Conservation (phyloP, 345 rosid genomes). For the Cardiospermum halicacabum region DNA sequence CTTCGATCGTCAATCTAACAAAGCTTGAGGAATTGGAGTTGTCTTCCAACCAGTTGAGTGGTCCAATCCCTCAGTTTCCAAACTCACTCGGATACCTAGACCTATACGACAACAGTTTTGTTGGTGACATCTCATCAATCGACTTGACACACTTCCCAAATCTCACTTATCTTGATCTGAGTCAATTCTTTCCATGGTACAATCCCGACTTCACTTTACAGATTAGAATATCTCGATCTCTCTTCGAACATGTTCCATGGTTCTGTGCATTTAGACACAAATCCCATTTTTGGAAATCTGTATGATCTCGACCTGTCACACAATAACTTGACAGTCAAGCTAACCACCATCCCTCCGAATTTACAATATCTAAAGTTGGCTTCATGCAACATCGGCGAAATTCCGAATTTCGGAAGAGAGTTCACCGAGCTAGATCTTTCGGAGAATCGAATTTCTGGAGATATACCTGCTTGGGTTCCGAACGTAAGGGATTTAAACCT, state of each 20-base stretch:
- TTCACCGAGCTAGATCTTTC: slow-evolving; percentile 54
- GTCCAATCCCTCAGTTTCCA: slow-evolving; percentile 32
- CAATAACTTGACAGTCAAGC: slow-evolving; percentile 26
- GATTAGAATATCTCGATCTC: slow-evolving; percentile 23
- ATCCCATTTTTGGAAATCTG: slow-evolving; percentile 10
- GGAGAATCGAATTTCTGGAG: slow-evolving; percentile 28
- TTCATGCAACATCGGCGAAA: slow-evolving; percentile 28
- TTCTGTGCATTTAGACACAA: slow-evolving; percentile 12
- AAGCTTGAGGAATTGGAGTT: no score
- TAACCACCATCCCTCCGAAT: slow-evolving; percentile 3
- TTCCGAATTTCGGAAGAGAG: slow-evolving; percentile 27
- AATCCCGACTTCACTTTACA: slow-evolving; percentile 6
- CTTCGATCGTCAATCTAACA: no score
- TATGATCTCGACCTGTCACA: slow-evolving; percentile 33
- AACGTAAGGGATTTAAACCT: background rate
- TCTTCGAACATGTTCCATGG: slow-evolving; percentile 44
- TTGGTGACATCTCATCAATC: no score
- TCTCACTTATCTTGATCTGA: slow-evolving; percentile 33
- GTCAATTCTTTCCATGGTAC: slow-evolving; percentile 32
- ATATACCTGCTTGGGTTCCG: slow-evolving; percentile 42
- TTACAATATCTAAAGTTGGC: slow-evolving; percentile 27
- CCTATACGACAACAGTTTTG: slow-evolving; percentile 24
- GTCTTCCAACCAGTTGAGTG: no score
- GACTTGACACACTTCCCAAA: no score
- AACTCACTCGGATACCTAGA: slow-evolving; percentile 21